Conservation (phyloP, 352 stramenopile genomes). For the Phytophthora capsici region DNA sequence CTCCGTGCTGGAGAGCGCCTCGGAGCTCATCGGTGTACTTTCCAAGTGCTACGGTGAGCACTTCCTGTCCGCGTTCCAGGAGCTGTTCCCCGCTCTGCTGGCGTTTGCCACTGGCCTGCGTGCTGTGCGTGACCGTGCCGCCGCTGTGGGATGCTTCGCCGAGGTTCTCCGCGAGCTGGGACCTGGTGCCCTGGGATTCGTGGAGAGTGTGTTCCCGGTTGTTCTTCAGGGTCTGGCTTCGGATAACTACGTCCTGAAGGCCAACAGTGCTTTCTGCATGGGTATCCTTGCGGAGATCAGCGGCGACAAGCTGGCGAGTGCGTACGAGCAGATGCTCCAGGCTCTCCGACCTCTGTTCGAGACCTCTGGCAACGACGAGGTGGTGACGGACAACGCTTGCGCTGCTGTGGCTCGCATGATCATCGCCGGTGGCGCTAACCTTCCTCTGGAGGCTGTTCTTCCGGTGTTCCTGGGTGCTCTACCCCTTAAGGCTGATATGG, state of each 20-base stretch:
- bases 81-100: conserved; percentile 92
- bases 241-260: conserved; percentile 93
- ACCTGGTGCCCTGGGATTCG: conserved; percentile 80
- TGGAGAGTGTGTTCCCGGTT: conserved; percentile 91
- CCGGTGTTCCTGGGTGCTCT: conserved; percentile 93
- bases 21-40: conserved; percentile 94
- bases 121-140: conserved; percentile 91
- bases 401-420: conserved; percentile 95
- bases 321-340: conserved; percentile 93
- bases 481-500: conserved; percentile 96
- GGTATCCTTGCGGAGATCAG: conserved; percentile 91
- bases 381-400: conserved; percentile 93
- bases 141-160: conserved; percentile 95
- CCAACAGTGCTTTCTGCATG: conserved; percentile 96
- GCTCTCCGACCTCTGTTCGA: conserved; percentile 93
- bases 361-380: conserved; percentile 83
- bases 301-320: conserved; percentile 70
- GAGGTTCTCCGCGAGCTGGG: conserved; percentile 94
- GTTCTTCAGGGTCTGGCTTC: conserved; percentile 91
- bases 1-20: conserved; percentile 93
- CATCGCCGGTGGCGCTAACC: conserved; percentile 67
- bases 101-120: conserved; percentile 92
- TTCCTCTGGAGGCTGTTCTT: conserved; percentile 94
- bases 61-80: conserved; percentile 91
- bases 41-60: conserved; percentile 94